Conservation (phyloP, 163 green algal species). For the Coccomyxa subellipsoidea region DNA sequence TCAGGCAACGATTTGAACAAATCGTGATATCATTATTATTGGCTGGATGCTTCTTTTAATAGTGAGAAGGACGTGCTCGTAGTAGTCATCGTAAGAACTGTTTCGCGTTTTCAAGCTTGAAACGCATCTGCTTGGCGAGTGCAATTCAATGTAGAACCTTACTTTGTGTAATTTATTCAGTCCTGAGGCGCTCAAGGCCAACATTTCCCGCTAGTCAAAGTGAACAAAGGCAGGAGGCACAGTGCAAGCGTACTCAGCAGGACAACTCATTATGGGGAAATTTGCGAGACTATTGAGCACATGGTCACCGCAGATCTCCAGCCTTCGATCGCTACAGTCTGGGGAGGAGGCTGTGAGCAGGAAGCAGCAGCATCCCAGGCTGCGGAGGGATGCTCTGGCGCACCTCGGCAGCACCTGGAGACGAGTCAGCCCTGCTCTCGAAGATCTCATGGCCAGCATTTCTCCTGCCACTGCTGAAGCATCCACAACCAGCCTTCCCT, state of each 20-base stretch:
- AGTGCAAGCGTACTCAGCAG: not conserved
- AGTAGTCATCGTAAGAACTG: no score
- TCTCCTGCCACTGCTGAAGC: not conserved
- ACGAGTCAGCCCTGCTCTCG: not conserved
- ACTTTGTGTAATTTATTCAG: no score
- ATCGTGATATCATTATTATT: no score
- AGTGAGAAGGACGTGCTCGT: no score
- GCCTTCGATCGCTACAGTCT: not conserved
- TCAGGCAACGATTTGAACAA: no score
- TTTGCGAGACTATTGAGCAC: not conserved
- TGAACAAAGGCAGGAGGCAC: not conserved
- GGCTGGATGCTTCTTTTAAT: no score
- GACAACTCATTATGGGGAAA: not conserved
- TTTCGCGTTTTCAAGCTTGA: no score
- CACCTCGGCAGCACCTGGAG: not conserved
- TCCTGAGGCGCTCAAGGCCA: no score
- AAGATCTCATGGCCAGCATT: not conserved
- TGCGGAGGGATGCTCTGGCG: not conserved
- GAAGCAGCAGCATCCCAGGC: not conserved
- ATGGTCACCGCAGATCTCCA: not conserved
- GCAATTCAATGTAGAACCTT: no score
- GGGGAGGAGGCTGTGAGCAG: no score
- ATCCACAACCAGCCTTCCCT: not conserved
- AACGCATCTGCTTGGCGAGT: no score
- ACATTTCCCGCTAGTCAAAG: not conserved